phyloP scores from a whole-genome alignment of 371 early-diverging fungal genomes.

The Mortierella sp. region DNA sequence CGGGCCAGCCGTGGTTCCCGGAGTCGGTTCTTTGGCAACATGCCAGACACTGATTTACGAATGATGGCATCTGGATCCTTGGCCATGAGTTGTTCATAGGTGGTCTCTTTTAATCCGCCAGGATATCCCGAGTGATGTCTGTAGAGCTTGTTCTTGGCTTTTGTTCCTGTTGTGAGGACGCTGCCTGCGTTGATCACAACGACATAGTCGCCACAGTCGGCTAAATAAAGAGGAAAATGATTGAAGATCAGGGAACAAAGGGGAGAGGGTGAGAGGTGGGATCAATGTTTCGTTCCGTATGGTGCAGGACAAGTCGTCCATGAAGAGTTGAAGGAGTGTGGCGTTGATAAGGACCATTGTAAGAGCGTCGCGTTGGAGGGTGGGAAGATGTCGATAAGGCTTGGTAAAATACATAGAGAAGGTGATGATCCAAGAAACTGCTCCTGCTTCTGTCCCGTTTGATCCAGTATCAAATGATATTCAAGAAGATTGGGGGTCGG shows the following conservation, averaged over 20 bases:
- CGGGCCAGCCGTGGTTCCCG: constrained; percentile 83
- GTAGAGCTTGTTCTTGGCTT: constrained; percentile 90
- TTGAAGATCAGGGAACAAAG: background rate
- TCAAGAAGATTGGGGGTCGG: background rate
- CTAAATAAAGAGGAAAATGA: constrained; percentile 53
- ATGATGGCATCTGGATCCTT: constrained; percentile 87
- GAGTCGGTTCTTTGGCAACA: constrained; percentile 95
- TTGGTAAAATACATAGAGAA: no score
- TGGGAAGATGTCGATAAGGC: no score
- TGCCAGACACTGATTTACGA: constrained; percentile 93
- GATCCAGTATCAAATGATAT: constrained; percentile 1
- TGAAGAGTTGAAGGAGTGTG: no score
- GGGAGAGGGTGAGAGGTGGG: no score
- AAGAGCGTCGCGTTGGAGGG: no score
- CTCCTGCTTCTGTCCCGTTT: background rate
- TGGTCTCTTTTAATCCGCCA: constrained; percentile 90
- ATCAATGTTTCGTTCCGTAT: no score
- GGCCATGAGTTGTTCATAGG: constrained; percentile 77
- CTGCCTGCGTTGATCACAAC: constrained; percentile 95
- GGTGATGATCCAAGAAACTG: no score
- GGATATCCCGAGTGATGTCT: constrained; percentile 90
- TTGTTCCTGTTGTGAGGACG: constrained; percentile 86
- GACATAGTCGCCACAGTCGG: constrained; percentile 97
- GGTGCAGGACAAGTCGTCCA: no score
- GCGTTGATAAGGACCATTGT: no score